These are phyloP conservation scores for Triticum urartu DNA, from an alignment of 176 grass and related monocot genomes.

Conservation along the genomic window DNA sequence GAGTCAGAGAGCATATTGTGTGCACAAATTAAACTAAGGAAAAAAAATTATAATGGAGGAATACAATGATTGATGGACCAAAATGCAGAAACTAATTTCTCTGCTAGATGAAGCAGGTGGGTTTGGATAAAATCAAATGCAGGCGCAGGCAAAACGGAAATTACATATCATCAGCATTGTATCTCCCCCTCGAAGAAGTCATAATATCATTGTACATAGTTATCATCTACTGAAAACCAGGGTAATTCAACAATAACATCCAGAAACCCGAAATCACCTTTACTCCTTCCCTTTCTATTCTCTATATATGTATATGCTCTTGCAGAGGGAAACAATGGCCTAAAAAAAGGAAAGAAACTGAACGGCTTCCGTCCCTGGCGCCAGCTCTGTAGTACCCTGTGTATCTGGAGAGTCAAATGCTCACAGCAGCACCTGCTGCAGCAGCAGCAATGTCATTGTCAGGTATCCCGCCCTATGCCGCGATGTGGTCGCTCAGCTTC, in stretches of 20 bases:
- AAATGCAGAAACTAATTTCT: background rate
- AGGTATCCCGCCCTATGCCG: slow-evolving; percentile 5
- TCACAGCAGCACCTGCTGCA: background rate
- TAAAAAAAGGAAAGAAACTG: slow-evolving; percentile 5
- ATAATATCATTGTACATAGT: background rate
- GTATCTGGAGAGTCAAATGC: background rate
- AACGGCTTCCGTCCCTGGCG: background rate
- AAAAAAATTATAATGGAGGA: background rate
- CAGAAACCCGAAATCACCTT: background rate
- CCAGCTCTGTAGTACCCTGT: slow-evolving; percentile 21
- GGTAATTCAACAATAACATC: background rate
- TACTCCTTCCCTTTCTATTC: slow-evolving; percentile 3
- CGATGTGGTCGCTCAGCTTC: slow-evolving; percentile 67
- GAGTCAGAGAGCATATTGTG: background rate
- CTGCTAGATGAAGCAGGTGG: background rate
- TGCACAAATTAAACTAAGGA: background rate
- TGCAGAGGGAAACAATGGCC: background rate
- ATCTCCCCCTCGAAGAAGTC: background rate
- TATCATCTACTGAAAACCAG: slow-evolving; percentile 18
- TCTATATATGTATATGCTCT: background rate
- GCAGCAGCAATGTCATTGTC: background rate
- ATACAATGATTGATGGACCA: background rate
- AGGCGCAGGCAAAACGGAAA: background rate
- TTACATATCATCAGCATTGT: background rate
- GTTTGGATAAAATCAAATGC: background rate